These are phyloP conservation scores for Lactifluus rugatus DNA, from an alignment of 768 basidiomycete genomes.

Conservation along the genomic window DNA sequence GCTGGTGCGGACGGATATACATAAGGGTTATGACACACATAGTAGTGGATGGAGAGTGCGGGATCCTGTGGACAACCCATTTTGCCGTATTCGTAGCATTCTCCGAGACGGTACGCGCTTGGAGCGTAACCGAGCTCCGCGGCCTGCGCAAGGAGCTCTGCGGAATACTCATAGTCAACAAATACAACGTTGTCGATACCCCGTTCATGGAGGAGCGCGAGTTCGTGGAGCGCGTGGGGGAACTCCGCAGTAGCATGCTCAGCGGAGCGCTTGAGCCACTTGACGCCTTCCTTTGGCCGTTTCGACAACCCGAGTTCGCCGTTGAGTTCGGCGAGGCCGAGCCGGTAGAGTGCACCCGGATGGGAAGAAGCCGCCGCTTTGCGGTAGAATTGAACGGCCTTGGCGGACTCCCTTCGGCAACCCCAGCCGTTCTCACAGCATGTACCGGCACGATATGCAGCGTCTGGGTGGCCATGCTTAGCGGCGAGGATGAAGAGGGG, in stretches of 20 bases:
- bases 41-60: slow-evolving; percentile 96
- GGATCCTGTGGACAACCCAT: slow-evolving; percentile 97
- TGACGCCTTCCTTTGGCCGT: slow-evolving; percentile 91
- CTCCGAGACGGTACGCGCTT: slow-evolving; percentile 89
- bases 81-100: slow-evolving; percentile 99
- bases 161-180: slow-evolving; percentile 91
- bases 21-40: slow-evolving; percentile 50
- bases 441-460: slow-evolving; percentile 89
- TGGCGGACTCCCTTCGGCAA: slow-evolving; percentile 82
- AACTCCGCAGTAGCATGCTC: slow-evolving; percentile 93
- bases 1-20: not conserved
- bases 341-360: slow-evolving; percentile 92
- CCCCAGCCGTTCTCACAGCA: slow-evolving; percentile 99
- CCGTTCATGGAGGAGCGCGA: slow-evolving; percentile 89
- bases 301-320: slow-evolving; percentile 83
- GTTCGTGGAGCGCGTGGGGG: slow-evolving; percentile 91
- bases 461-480: slow-evolving; percentile 95
- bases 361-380: slow-evolving; percentile 89
- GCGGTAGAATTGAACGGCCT: slow-evolving; percentile 86
- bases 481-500: slow-evolving; percentile 93
- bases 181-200: slow-evolving; percentile 98
- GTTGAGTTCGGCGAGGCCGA: slow-evolving; percentile 93
- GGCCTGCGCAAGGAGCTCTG: slow-evolving; percentile 89
- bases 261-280: slow-evolving; percentile 96
- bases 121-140: slow-evolving; percentile 95